Evolutionary conservation across 352 stramenopile species (phyloP), one percentile per base, ranked within the genome.

Genomic region (Globisporangium nodosum): DNA sequence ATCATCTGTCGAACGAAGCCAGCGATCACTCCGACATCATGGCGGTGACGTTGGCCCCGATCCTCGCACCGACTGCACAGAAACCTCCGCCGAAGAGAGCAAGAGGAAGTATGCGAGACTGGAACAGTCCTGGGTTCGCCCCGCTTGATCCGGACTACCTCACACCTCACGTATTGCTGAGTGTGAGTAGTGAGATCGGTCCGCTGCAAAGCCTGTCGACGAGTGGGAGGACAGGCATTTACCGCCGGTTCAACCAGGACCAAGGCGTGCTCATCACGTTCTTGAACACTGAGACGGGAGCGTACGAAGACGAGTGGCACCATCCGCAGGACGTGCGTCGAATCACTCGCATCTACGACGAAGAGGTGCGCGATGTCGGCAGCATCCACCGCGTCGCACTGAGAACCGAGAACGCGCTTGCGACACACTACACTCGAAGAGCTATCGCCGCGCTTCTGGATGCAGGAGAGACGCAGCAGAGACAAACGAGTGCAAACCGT

Each of bases 251-350:
- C 63, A 78, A 68, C 4, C 60, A 71, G 18, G 68, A 87, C 3
- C 71, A 92, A 21, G 81, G 81, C 49, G 77, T 96, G 37, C 60
- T 94, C 31, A 71, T 93, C 31, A 90, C 77, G 0, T 94, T 96
- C 45, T 66, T 94, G 18, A 96, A 93, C 60, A 92, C 81, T 0
- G 86, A 96, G 51, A 92, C 83, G 13, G 86, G 86, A 4, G 84
- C 85, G 13, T 92, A 88, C 54, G 86, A 96, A 65, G 84, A 94
- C 40, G 80, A 94, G 61, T 94, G 78, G 80, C 76, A 90, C 55
- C 63, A 68, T 30, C 77, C 86, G 18, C 83, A 74, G 48, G 73
- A 93, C 60, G 78, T 94, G 46, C 74, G 79, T n/a, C 78, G 86
- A 4, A 81, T 92, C 55, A 86, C 78, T 5, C 77, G 71, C 43